A percentile compares a stretch with the other conserved stretches of the same genome.
Conservation (phyloP, 148 eudicot genomes). For the Chenopodium quinoa region DNA sequence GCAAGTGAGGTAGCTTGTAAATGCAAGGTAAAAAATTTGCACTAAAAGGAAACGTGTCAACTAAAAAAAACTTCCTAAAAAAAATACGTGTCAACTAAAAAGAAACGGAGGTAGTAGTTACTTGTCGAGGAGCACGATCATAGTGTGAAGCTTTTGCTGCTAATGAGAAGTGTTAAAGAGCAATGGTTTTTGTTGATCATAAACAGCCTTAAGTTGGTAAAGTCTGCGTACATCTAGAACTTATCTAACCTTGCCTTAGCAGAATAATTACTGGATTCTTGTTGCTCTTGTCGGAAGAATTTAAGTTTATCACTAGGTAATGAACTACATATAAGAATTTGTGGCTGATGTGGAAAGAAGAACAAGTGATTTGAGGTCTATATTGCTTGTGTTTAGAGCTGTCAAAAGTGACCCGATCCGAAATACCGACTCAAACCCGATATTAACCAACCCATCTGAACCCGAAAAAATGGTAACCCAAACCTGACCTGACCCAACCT, state of each 20-base stretch:
- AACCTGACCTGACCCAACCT: too few species aligned
- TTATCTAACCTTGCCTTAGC: background rate
- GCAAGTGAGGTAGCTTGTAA: too few species aligned
- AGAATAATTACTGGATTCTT: too few species aligned
- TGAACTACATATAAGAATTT: background rate
- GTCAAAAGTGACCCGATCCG: too few species aligned
- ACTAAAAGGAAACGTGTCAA: too few species aligned
- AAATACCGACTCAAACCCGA: too few species aligned
- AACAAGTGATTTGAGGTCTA: background rate
- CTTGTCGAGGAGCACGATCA: background rate
- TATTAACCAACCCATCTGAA: too few species aligned
- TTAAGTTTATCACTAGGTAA: background rate
- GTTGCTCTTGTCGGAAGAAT: background rate
- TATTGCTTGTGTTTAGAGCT: background rate
- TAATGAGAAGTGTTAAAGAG: background rate
- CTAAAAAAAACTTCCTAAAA: too few species aligned
- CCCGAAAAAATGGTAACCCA: too few species aligned
- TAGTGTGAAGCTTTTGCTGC: background rate
- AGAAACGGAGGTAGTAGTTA: too few species aligned
- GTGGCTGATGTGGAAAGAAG: background rate
- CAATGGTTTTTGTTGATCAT: background rate
- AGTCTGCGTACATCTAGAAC: background rate
- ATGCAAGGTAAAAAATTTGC: too few species aligned
- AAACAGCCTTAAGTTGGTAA: background rate
- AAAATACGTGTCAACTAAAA: too few species aligned